Percentiles rank a stretch among this genome's conserved stretches.
Evolutionary conservation across 192 early-diverging fungal genomes (phyloP).

Genomic region (Thamnidium elegans): DNA sequence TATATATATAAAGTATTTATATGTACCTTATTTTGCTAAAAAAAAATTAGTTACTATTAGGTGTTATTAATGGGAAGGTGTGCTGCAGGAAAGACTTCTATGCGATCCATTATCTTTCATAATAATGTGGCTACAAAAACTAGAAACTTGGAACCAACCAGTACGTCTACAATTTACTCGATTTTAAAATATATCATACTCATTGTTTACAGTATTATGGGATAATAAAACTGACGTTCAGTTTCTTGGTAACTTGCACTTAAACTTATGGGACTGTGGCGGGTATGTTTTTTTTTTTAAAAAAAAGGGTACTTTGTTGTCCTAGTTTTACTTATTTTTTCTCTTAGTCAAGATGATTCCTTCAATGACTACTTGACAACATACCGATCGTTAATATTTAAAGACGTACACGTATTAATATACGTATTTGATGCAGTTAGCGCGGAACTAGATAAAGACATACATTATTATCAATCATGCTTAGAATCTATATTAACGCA

Average conservation of each 20-base stretch:
- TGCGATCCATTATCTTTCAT: constrained; percentile 18
- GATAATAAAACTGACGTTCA: constrained; percentile 15
- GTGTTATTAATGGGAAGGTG: constrained; percentile 13
- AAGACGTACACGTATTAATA: constrained; percentile 7
- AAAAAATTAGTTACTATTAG: not conserved
- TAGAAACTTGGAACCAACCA: constrained; percentile 3
- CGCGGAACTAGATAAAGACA: constrained; percentile 7
- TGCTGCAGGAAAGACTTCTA: constrained; percentile 11
- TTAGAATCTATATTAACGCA: constrained; percentile 1
- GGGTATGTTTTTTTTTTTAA: not conserved
- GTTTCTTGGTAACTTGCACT: constrained; percentile 13
- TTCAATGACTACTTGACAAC: constrained; percentile 3
- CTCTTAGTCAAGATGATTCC: constrained; percentile 3
- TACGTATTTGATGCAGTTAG: constrained; percentile 12
- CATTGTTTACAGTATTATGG: constrained; percentile 11
- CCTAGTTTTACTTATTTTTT: not conserved
- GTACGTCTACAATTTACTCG: not conserved
- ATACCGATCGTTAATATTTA: constrained; percentile 9
- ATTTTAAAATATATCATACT: not conserved
- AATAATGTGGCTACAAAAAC: constrained; percentile 10
- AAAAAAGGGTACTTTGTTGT: not conserved
- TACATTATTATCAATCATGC: constrained; percentile 16
- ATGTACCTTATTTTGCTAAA: no score
- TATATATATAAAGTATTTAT: no score
- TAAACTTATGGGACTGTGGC: constrained; percentile 21